Conservation (phyloP, 495 filamentous ascomycete species). For the Apodospora peruviana region DNA sequence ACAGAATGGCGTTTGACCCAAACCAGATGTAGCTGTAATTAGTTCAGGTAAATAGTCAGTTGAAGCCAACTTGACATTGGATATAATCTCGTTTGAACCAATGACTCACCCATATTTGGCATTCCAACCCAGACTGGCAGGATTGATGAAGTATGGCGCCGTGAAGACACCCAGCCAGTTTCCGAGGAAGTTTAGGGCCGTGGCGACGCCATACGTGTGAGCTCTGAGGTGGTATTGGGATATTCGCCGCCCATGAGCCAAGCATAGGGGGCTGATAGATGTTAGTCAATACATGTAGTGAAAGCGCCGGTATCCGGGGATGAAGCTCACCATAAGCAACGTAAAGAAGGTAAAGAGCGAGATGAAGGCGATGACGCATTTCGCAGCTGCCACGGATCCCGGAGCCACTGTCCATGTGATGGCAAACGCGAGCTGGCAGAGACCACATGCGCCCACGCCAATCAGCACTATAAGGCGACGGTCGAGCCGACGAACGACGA, state of each 20-base stretch:
- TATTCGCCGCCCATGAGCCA: conserved; percentile 53
- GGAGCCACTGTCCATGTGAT: conserved; percentile 42
- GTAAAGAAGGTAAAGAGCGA: conserved; percentile 45
- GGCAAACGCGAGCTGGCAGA: conserved; percentile 44
- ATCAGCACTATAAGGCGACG: too few relatives aligned
- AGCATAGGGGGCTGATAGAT: conserved; percentile 48
- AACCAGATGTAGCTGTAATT: too few relatives aligned
- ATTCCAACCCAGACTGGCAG: conserved; percentile 47
- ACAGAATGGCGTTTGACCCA: too few relatives aligned
- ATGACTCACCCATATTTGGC: conserved; percentile 50
- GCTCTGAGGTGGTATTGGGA: conserved; percentile 42
- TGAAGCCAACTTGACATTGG: too few relatives aligned
- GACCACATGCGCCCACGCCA: conserved; percentile 40
- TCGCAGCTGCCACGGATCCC: conserved; percentile 33
- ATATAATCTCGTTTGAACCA: too few relatives aligned
- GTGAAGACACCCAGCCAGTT: conserved; percentile 53
- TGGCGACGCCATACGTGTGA: conserved; percentile 48
- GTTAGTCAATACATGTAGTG: too few relatives aligned
- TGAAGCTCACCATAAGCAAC: too few relatives aligned
- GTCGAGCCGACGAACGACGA: too few relatives aligned
- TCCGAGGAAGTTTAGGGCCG: conserved; percentile 43
- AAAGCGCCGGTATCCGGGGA: too few relatives aligned
- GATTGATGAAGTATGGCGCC: conserved; percentile 57
- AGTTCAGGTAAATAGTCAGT: too few relatives aligned
- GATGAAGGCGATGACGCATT: conserved; percentile 41